Conservation (phyloP, 352 stramenopile species). For the Sclerospora graminicola region DNA sequence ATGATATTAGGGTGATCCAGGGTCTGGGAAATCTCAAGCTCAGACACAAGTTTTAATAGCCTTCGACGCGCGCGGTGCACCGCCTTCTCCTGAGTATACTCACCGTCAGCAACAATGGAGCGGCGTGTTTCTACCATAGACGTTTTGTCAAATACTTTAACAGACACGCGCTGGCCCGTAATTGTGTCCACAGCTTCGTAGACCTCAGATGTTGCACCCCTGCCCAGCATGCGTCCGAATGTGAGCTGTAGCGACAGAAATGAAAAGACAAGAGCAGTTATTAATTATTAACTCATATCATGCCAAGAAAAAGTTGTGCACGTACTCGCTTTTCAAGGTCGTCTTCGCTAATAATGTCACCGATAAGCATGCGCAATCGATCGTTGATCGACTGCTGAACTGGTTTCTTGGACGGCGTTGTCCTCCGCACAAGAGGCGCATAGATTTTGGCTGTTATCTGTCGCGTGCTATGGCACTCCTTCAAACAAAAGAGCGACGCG, state of each 20-base stretch:
- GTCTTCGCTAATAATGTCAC: slow-evolving; percentile 47
- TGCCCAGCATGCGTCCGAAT: slow-evolving; percentile 53
- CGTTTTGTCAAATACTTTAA: slow-evolving; percentile 83
- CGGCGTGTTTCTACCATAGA: slow-evolving; percentile 64
- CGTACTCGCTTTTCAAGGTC: slow-evolving; percentile 39
- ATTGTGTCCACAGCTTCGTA: slow-evolving; percentile 47
- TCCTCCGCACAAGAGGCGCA: slow-evolving; percentile 7
- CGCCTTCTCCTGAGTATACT: slow-evolving; percentile 51
- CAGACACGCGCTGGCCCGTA: slow-evolving; percentile 38
- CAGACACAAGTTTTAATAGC: slow-evolving; percentile 72
- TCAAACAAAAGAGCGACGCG: slow-evolving; percentile 37
- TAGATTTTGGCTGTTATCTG: slow-evolving; percentile 29
- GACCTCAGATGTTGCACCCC: slow-evolving; percentile 67
- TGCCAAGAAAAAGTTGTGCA: not conserved
- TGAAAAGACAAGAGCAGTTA: slow-evolving; percentile 2
- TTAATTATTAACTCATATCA: slow-evolving; percentile 9
- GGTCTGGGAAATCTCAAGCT: slow-evolving; percentile 67
- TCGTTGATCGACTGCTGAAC: slow-evolving; percentile 45
- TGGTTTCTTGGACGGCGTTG: slow-evolving; percentile 8
- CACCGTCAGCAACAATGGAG: slow-evolving; percentile 64
- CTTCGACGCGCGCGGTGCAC: slow-evolving; percentile 56
- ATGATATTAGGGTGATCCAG: slow-evolving; percentile 77
- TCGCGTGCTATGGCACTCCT: slow-evolving; percentile 16
- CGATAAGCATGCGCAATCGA: slow-evolving; percentile 46
- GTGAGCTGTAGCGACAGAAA: slow-evolving; percentile 31